Percentiles rank a stretch among this genome's conserved stretches.
Conservation (phyloP, 768 basidiomycete genomes). For the Ramaria sp. region DNA sequence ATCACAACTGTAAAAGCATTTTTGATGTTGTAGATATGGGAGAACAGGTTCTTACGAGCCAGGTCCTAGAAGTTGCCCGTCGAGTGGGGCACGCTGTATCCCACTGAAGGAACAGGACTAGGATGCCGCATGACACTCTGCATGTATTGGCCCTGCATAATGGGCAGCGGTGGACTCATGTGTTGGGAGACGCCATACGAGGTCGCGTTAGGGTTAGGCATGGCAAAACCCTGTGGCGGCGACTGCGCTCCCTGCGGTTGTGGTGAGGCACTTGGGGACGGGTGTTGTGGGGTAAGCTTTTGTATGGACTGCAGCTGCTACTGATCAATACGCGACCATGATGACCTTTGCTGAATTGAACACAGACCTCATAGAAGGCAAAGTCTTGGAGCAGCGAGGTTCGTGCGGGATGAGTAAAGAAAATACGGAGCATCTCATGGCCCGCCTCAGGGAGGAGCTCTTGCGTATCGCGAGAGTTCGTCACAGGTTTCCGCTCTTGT, state of each 20-base stretch:
- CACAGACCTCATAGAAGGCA: conserved; percentile 75
- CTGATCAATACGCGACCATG: neutral
- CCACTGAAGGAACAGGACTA: conserved; percentile 25
- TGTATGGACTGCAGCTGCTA: conserved; percentile 76
- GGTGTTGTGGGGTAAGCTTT: conserved; percentile 32
- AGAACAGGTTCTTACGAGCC: neutral
- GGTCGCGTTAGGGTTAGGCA: conserved; percentile 41
- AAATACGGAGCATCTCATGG: conserved; percentile 92
- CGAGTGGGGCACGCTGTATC: neutral
- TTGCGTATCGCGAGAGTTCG: conserved; percentile 96
- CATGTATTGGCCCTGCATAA: conserved; percentile 70
- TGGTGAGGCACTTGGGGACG: conserved; percentile 31
- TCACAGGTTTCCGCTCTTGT: conserved; percentile 96
- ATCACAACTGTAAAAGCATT: neutral
- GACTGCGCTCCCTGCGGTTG: conserved; percentile 20
- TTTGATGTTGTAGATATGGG: neutral
- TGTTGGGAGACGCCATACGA: conserved; percentile 34
- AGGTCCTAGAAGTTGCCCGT: neutral
- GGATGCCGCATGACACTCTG: conserved; percentile 79
- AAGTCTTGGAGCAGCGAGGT: conserved; percentile 92
- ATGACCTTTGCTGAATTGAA: neutral
- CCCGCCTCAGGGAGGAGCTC: conserved; percentile 94
- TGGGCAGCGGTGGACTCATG: conserved; percentile 34
- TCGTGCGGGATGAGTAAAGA: conserved; percentile 85
- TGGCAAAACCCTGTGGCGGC: conserved; percentile 36